These are phyloP conservation scores for Pseudonitzschia multiseries DNA, from an alignment of 108 stramenopile species.

Conservation along the genomic window DNA sequence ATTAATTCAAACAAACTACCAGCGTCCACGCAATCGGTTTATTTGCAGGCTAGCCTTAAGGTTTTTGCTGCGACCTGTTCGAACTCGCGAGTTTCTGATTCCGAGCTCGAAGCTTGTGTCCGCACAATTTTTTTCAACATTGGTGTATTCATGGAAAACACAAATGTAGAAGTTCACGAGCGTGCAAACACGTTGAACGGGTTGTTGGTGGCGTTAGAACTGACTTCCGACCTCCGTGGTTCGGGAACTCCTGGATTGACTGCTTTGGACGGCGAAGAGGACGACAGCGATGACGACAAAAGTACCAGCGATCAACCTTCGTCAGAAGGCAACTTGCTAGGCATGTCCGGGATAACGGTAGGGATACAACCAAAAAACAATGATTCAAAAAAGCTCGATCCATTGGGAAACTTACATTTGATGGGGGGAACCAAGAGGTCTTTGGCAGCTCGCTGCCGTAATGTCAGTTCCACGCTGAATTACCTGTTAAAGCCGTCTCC, in stretches of 20 bases:
- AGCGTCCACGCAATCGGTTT: constrained; percentile 72
- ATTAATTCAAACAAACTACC: constrained; percentile 49
- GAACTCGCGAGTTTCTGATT: constrained; percentile 41
- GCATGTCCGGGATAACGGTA: constrained; percentile 21
- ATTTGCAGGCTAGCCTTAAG: constrained; percentile 88
- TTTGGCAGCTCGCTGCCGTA: constrained; percentile 31
- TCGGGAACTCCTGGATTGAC: constrained; percentile 21
- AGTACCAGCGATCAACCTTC: background rate
- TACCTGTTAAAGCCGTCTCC: constrained; percentile 77
- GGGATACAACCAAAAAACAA: constrained; percentile 8
- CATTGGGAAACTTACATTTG: background rate
- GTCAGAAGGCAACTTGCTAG: constrained; percentile 38
- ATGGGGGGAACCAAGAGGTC: constrained; percentile 3
- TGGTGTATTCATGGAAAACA: constrained; percentile 55
- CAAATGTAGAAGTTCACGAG: constrained; percentile 91
- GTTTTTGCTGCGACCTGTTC: constrained; percentile 81
- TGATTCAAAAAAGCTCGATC: constrained; percentile 7
- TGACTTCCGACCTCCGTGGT: constrained; percentile 31
- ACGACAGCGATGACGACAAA: constrained; percentile 24
- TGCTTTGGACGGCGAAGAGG: constrained; percentile 22
- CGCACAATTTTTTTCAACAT: constrained; percentile 48
- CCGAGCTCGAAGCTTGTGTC: constrained; percentile 60
- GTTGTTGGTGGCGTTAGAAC: constrained; percentile 61
- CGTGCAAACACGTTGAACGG: constrained; percentile 72
- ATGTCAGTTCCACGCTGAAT: constrained; percentile 48